Base-by-base conservation (phyloP, 805 yeast genomes). In the Nakazawaea laoshanensis region DNA sequence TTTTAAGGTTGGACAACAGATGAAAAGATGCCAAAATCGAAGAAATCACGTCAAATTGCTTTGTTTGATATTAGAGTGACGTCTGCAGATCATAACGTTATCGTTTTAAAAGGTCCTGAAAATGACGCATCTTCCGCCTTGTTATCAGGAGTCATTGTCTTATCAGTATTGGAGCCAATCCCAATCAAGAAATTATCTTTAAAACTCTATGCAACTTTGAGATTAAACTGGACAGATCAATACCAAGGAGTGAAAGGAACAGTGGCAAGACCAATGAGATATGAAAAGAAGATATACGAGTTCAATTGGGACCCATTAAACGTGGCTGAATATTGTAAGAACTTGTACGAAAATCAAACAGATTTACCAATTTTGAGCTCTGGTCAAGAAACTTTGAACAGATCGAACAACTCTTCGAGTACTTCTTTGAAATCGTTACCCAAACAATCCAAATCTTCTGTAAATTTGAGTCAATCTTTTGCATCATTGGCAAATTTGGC, bases 61-160 rank as follows among this genome's bases (percentile, higher is more conserved):
- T 42, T 58, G 20, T 59, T 58, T 34, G 64, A 70, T 33, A 65
- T 73, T 36, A 63, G 94, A 33, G 54, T 85, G 23, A 67, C 73
- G 32, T 74, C 85, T 17, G 52, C 69, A 2, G 94, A 83, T 27
- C 78, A 76, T 41, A 92, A 86, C 48, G 89, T 88, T 7, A 56
- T 89, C 4, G 70, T 92, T 7, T 54, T 89, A 20, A 80, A 86
- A 44, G 98, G 98, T 1, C 49, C 79, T 1, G 75, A 80, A 5
- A 65, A 68, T 22, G 88, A 79, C 33, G 95, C 96, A 0, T 67
- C 85, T 0, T 77, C 95, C 2, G 83, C 74, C 3, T 58, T 81
- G 5, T 54, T 92, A 18, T 60, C 80, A 1, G 98, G 98, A 4
- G 74, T 74, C 8, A 76, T 92, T 16, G 87, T 80, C 1, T 55